Conservation (phyloP, 2,329 filamentous ascomycete genomes). For the Sporothrix brunneoviolacea region DNA sequence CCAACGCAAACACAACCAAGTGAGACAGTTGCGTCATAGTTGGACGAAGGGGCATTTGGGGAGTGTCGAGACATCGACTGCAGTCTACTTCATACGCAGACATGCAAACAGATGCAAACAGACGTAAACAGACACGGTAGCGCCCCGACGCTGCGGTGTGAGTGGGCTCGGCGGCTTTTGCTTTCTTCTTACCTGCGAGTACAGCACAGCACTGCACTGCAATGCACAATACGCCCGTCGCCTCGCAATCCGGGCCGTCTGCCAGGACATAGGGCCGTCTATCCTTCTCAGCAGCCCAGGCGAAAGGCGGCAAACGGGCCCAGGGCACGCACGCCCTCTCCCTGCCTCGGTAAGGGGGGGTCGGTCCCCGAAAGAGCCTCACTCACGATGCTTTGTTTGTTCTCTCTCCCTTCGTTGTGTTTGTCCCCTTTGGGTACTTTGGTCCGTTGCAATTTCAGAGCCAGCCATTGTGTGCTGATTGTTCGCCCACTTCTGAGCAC, state of each 20-base stretch:
- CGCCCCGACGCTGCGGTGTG: too few species aligned
- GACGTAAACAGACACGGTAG: too few species aligned
- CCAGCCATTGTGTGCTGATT: neutral
- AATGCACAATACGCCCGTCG: too few species aligned
- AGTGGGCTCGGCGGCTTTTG: neutral
- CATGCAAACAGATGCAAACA: too few species aligned
- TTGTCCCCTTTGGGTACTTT: neutral
- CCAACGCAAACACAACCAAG: too few species aligned
- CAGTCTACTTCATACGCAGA: too few species aligned
- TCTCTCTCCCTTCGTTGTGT: neutral
- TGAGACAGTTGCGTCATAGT: too few species aligned
- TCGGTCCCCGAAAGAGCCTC: neutral
- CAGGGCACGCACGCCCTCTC: neutral
- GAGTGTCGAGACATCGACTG: too few species aligned
- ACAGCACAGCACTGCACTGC: neutral
- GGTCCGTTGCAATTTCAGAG: neutral
- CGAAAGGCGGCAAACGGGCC: neutral
- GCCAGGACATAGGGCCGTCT: neutral
- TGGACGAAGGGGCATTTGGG: too few species aligned
- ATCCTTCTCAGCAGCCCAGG: neutral
- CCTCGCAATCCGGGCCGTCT: slow-evolving; percentile 6
- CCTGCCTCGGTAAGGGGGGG: too few species aligned
- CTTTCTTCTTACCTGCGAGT: neutral
- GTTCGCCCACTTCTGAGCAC: neutral
- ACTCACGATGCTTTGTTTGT: neutral